A percentile compares a stretch with the other conserved stretches of the same genome.
Evolutionary conservation across 768 basidiomycete genomes (phyloP).

Genomic region (Leccinellum rugosiceps): DNA sequence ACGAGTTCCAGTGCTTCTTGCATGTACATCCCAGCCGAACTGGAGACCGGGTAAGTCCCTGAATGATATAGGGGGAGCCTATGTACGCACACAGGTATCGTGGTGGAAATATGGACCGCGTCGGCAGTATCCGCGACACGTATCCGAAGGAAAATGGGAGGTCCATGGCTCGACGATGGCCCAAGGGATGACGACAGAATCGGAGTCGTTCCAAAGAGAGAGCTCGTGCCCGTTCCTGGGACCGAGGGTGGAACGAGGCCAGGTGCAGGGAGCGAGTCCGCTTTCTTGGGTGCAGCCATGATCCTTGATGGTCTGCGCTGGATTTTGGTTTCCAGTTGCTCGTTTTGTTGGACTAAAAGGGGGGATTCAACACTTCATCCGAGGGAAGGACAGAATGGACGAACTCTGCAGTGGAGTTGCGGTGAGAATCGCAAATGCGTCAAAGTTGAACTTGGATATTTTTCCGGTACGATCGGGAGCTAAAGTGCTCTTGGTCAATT

Average conservation of each 20-base stretch:
- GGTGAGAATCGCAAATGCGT: constrained; percentile 85
- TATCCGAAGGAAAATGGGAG: constrained; percentile 80
- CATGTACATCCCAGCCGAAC: constrained; percentile 93
- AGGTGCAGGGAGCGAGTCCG: constrained; percentile 40
- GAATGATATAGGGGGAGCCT: neutral
- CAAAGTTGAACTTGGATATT: constrained; percentile 84
- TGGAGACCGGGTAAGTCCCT: constrained; percentile 23
- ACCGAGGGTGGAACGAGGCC: constrained; percentile 40
- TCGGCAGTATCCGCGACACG: constrained; percentile 79
- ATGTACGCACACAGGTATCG: constrained; percentile 78
- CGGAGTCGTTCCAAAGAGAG: constrained; percentile 47
- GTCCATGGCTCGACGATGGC: constrained; percentile 70
- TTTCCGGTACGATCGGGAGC: constrained; percentile 88
- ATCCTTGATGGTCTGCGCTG: constrained; percentile 72
- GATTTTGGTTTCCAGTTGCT: constrained; percentile 73
- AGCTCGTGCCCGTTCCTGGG: constrained; percentile 41
- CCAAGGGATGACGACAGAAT: constrained; percentile 64
- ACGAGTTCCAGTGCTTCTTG: constrained; percentile 90
- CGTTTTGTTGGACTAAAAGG: constrained; percentile 67
- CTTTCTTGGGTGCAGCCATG: constrained; percentile 58
- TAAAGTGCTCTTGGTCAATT: constrained; percentile 30
- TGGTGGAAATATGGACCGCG: constrained; percentile 82
- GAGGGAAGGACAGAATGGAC: constrained; percentile 15
- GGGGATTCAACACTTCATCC: neutral
- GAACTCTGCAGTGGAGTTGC: constrained; percentile 68